These are phyloP conservation scores for Fusarium hostae DNA, from an alignment of 2,329 filamentous ascomycete genomes.

Conservation along the genomic window DNA sequence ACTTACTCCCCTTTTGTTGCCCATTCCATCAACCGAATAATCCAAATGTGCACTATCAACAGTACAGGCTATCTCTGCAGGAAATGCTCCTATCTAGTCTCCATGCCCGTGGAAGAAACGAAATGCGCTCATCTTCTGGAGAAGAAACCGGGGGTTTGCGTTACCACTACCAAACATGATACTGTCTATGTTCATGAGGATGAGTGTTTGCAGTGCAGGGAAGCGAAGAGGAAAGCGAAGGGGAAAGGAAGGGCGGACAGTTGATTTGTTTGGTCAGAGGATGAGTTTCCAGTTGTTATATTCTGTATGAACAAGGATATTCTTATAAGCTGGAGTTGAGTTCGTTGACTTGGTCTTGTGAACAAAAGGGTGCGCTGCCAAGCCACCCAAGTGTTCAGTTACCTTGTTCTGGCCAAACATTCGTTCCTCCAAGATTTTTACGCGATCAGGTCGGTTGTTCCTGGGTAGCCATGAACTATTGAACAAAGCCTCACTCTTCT, in stretches of 20 bases:
- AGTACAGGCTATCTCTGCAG: conserved; percentile 19
- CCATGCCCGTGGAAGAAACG: conserved; percentile 8
- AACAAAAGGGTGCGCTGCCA: not conserved
- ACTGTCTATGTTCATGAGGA: conserved; percentile 18
- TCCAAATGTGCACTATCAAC: conserved; percentile 8
- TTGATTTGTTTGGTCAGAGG: not conserved
- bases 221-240: not conserved
- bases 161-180: not conserved
- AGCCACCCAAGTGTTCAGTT: not conserved
- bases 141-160: not conserved
- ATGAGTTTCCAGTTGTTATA: accelerated
- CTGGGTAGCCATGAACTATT: not conserved
- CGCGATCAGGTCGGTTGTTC: not conserved
- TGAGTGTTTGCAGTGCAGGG: conserved; percentile 15
- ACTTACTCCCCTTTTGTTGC: not conserved
- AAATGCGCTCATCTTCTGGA: conserved; percentile 3
- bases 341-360: not conserved
- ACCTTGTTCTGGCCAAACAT: not conserved
- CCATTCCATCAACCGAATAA: accelerated
- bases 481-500: no score
- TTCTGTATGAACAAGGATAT: not conserved
- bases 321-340: no score
- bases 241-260: not conserved
- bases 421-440: no score
- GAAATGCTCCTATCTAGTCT: conserved; percentile 9